Evolutionary conservation across 352 stramenopile genomes (phyloP), one percentile per base, ranked within the genome.

Genomic region (Phytophthora idaei): DNA sequence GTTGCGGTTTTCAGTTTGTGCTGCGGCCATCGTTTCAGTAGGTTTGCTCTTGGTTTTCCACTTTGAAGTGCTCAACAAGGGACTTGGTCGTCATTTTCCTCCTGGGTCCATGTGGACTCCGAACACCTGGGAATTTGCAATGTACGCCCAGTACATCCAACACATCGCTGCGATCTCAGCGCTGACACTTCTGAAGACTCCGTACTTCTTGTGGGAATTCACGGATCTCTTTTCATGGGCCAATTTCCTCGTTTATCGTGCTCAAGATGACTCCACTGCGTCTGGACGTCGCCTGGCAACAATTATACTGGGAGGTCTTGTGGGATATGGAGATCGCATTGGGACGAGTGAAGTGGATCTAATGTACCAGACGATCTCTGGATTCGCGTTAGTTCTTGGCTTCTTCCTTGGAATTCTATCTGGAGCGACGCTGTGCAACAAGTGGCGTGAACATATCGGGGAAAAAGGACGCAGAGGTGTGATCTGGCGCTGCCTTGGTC

Each of bases 151-250:
- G 3, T 87, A 85, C 51, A 53, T 91, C 28, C 83, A 91, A 68
- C 78, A 87, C 37, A 74, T 89, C 57, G 61, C 71, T 11, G 65
- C 63, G 11, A 42, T 89, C 1, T 89, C 80, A n/a, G 62, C 83
- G 21, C 57, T 86, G 46, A 87, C 79, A 32, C 61, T 87, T 25
- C 45, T 83, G 28, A 83, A 89, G 42, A 80, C 73, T 15, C 83
- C 83, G 3, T 85, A 81, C 29, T 83, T 81, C 60, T 53, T 87
- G 4, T 85, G 78, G 70, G 69, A 85, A n/a, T 90, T 81, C 55
- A 82, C 77, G 0, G 83, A 90, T 41, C 71, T 81, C 15, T 85
- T 92, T 27, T 58, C 79, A 3, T 92, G 83, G 81, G 78, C 72
- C 25, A 87, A 83, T 57, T 85, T 89, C 42, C 57, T 89, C 10